Evolutionary conservation across 1,284 basidiomycete genomes (phyloP).

Genomic region (Heliocybe sulcata): DNA sequence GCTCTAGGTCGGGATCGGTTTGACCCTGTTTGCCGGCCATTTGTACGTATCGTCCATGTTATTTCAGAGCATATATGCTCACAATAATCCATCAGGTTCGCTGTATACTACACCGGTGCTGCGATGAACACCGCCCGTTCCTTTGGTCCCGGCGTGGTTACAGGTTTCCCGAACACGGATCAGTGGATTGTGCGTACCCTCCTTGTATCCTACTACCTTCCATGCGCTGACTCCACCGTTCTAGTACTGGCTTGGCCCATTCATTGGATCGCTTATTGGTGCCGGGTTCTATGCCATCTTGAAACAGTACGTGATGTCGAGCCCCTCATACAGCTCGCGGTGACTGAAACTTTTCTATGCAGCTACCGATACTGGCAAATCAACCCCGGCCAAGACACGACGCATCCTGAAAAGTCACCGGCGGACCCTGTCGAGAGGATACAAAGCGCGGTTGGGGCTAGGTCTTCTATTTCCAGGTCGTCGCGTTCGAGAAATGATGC

Average conservation of each 20-base stretch:
- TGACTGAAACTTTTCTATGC: not conserved
- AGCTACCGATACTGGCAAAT: conserved; percentile 33
- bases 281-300: conserved; percentile 40
- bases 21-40: conserved; percentile 50
- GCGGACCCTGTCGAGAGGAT: not conserved
- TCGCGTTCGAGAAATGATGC: not conserved
- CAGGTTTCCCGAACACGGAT: conserved; percentile 34
- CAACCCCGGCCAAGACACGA: conserved; percentile 33
- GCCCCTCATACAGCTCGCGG: too few species aligned
- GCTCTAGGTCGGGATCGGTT: conserved; percentile 48
- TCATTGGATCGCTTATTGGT: conserved; percentile 43
- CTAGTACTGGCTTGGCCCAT: conserved; percentile 48
- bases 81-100: too few species aligned
- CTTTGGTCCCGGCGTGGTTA: conserved; percentile 57
- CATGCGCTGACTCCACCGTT: not conserved
- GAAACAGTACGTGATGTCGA: conserved; percentile 28
- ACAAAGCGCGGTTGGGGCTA: not conserved
- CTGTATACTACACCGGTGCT: conserved; percentile 40
- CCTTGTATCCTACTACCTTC: not conserved
- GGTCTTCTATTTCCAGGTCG: not conserved
- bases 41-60: conserved; percentile 33
- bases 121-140: conserved; percentile 60
- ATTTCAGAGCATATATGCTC: too few species aligned
- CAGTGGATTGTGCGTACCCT: conserved; percentile 44
- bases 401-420: conserved; percentile 23